Conservation (phyloP, 139 green algal genomes). For the Picochlorum costavermella region DNA sequence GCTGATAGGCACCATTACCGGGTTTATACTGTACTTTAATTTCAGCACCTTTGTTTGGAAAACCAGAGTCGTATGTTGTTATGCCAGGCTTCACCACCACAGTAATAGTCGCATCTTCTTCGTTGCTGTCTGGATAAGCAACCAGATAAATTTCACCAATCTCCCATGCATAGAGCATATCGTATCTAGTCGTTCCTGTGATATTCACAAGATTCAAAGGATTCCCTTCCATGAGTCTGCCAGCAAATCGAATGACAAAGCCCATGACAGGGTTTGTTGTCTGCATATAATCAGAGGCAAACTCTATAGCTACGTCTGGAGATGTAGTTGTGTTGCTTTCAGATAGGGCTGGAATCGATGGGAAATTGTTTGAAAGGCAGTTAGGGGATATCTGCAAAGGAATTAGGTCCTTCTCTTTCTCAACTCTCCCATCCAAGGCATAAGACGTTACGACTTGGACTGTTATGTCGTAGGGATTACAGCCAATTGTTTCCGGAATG, state of each 20-base stretch:
- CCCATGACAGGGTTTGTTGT: neutral
- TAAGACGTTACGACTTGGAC: neutral
- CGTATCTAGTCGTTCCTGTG: slow-evolving; percentile 1
- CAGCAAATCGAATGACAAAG: slow-evolving; percentile 13
- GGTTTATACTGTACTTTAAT: slow-evolving; percentile 7
- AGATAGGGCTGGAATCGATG: too few species aligned
- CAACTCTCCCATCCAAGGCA: neutral
- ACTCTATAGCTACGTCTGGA: neutral
- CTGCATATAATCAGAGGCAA: neutral
- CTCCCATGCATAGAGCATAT: slow-evolving; percentile 7
- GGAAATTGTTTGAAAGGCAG: neutral
- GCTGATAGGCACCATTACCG: neutral
- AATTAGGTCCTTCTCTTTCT: neutral
- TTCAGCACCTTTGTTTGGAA: neutral
- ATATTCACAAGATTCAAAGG: slow-evolving; percentile 13
- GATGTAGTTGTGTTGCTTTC: neutral
- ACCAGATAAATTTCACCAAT: slow-evolving; percentile 8
- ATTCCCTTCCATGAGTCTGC: slow-evolving; percentile 5
- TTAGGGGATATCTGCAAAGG: slow-evolving; percentile 6
- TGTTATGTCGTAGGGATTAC: slow-evolving; percentile 7
- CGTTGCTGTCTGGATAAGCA: slow-evolving; percentile 2
- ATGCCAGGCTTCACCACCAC: slow-evolving; percentile 3
- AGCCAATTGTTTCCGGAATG: slow-evolving; percentile 2
- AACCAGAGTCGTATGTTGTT: neutral
- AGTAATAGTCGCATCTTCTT: slow-evolving; percentile 4